These are phyloP conservation scores for Suillus luteus DNA, from an alignment of 768 basidiomycete genomes.

Conservation along the genomic window DNA sequence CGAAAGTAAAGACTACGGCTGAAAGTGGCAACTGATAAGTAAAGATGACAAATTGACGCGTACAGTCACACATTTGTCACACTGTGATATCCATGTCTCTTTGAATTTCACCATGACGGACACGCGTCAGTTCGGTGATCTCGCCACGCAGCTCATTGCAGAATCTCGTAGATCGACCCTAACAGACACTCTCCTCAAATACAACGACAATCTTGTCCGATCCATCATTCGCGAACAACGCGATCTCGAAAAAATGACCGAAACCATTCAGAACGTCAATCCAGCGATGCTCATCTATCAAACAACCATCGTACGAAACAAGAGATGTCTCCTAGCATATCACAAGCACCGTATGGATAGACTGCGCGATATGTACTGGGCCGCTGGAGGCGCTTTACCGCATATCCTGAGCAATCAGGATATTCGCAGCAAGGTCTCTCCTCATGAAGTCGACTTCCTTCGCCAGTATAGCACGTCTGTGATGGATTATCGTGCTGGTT, in stretches of 20 bases:
- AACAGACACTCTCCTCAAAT: constrained; percentile 84
- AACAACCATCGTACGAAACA: constrained; percentile 88
- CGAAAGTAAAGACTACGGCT: constrained; percentile 6
- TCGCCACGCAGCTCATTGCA: constrained; percentile 82
- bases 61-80: constrained; percentile 15
- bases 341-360: constrained; percentile 84
- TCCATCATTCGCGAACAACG: constrained; percentile 89
- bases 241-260: constrained; percentile 67
- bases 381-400: constrained; percentile 81
- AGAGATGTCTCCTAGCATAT: constrained; percentile 94
- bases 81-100: constrained; percentile 10
- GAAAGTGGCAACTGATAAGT: constrained; percentile 10
- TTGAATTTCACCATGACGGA: constrained; percentile 39
- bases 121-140: constrained; percentile 76
- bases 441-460: constrained; percentile 83
- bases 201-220: constrained; percentile 88
- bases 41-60: constrained; percentile 15
- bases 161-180: constrained; percentile 86
- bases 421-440: constrained; percentile 71
- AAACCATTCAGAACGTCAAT: constrained; percentile 48
- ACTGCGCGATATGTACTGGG: constrained; percentile 89
- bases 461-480: constrained; percentile 78
- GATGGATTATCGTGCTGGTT: constrained; percentile 83
- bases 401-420: constrained; percentile 73
- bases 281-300: constrained; percentile 80